Evolutionary conservation across 2,329 filamentous ascomycete genomes (phyloP).

Genomic region (Aspergillus caelatus): DNA sequence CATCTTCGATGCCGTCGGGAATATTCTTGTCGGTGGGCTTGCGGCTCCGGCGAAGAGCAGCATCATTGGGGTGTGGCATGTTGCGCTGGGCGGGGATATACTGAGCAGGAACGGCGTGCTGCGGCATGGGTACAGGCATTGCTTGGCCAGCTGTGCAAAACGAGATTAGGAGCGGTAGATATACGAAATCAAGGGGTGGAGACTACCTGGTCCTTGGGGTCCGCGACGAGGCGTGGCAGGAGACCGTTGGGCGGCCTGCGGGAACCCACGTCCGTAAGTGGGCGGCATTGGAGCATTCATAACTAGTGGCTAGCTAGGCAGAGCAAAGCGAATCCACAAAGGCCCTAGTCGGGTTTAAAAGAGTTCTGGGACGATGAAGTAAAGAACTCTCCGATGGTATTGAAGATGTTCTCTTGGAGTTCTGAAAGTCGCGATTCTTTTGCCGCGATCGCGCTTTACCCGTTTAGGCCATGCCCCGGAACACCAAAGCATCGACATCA

Average conservation of each 20-base stretch:
- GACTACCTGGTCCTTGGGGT: conserved; percentile 41
- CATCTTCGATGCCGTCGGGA: conserved; percentile 83
- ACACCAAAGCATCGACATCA: neutral
- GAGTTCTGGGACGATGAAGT: conserved; percentile 22
- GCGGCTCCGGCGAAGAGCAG: conserved; percentile 75
- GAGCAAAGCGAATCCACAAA: conserved; percentile 7
- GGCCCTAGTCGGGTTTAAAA: conserved; percentile 11
- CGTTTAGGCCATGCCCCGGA: conserved; percentile 28
- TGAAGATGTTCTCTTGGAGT: conserved; percentile 17
- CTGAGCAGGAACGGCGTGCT: conserved; percentile 42
- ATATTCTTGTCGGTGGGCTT: conserved; percentile 96
- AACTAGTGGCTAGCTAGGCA: conserved; percentile 16
- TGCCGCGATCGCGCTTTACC: conserved; percentile 39
- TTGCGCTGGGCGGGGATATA: conserved; percentile 41
- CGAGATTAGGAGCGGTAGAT: conserved; percentile 18
- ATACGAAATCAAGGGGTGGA: conserved; percentile 14
- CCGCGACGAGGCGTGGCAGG: conserved; percentile 47
- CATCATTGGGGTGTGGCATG: conserved; percentile 41
- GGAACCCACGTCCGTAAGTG: conserved; percentile 46
- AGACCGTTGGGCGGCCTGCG: conserved; percentile 43
- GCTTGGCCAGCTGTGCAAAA: conserved; percentile 25
- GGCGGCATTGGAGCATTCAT: conserved; percentile 48
- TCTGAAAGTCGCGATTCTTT: conserved; percentile 39
- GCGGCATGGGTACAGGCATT: conserved; percentile 40
- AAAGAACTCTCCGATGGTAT: neutral